phyloP scores from a whole-genome alignment of 768 basidiomycete species.

The Phaffia tasmanica region DNA sequence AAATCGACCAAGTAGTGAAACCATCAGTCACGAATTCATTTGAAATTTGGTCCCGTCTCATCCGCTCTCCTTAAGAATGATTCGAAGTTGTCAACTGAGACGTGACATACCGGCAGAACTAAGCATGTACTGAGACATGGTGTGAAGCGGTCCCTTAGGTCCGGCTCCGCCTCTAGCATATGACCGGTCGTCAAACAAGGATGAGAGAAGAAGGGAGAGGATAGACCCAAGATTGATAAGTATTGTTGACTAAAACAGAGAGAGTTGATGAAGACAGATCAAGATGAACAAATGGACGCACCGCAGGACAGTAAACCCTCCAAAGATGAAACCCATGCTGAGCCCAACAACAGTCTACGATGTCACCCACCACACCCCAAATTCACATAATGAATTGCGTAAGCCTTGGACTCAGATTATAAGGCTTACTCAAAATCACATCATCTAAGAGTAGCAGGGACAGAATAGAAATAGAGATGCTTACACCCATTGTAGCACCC shows the following conservation, averaged over 20 bases:
- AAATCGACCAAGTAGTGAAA: background rate
- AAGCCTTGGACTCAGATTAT: no score
- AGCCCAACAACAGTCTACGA: constrained; percentile 53
- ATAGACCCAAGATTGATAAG: background rate
- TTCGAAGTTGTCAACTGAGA: background rate
- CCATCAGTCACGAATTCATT: background rate
- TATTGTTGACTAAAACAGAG: background rate
- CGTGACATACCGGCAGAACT: constrained; percentile 49
- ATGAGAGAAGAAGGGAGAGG: constrained; percentile 8
- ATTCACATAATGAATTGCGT: no score
- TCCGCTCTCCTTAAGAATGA: background rate
- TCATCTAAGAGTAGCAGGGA: background rate
- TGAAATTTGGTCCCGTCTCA: background rate
- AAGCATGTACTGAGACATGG: constrained; percentile 95
- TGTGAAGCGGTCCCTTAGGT: constrained; percentile 75
- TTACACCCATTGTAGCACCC: constrained; percentile 23
- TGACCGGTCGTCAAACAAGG: background rate
- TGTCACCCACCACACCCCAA: no score
- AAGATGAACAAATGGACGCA: constrained; percentile 38
- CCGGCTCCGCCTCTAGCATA: constrained; percentile 68
- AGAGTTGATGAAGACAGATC: constrained; percentile 6
- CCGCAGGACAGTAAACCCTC: constrained; percentile 83
- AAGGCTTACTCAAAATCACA: no score
- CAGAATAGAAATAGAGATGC: background rate
- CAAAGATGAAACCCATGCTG: constrained; percentile 95